These are phyloP conservation scores for Mimosa pudica DNA, from an alignment of 306 rosid genomes.

Conservation along the genomic window DNA sequence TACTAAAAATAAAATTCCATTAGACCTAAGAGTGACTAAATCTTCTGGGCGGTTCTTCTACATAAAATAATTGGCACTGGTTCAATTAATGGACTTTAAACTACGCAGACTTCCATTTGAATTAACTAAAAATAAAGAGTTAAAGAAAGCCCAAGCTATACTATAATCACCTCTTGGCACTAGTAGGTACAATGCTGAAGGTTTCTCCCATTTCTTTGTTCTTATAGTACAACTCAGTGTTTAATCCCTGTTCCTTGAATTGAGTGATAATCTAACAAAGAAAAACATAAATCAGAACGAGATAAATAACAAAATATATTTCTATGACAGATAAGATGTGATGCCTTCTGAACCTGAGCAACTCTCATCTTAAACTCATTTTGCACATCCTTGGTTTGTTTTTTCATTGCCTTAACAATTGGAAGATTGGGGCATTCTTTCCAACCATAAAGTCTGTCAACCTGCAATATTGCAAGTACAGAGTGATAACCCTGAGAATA, in stretches of 20 bases:
- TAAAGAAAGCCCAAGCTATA: neutral
- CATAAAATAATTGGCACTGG: neutral
- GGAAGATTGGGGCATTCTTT: constrained; percentile 76
- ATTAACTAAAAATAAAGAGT: constrained; percentile 5
- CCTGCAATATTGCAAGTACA: constrained; percentile 51
- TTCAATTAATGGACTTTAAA: constrained; percentile 26
- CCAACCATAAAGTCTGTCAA: constrained; percentile 97
- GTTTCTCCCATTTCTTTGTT: constrained; percentile 96
- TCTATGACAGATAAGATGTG: neutral
- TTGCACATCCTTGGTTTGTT: constrained; percentile 81
- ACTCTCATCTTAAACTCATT: constrained; percentile 88
- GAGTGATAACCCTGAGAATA: constrained; percentile 7
- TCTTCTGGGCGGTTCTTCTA: neutral
- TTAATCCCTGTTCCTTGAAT: constrained; percentile 88
- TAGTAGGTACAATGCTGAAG: constrained; percentile 90
- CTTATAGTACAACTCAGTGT: constrained; percentile 80
- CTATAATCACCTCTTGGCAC: constrained; percentile 78
- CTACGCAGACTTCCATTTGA: neutral
- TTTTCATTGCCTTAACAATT: constrained; percentile 74
- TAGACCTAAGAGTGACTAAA: constrained; percentile 11
- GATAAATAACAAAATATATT: constrained; percentile 22
- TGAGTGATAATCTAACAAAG: constrained; percentile 68
- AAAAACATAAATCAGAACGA: constrained; percentile 32
- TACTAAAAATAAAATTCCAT: constrained; percentile 13
- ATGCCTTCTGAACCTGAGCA: constrained; percentile 55